Evolutionary conservation across 2,329 filamentous ascomycete species (phyloP).

Genomic region (Hymenoscyphus fructigenus): DNA sequence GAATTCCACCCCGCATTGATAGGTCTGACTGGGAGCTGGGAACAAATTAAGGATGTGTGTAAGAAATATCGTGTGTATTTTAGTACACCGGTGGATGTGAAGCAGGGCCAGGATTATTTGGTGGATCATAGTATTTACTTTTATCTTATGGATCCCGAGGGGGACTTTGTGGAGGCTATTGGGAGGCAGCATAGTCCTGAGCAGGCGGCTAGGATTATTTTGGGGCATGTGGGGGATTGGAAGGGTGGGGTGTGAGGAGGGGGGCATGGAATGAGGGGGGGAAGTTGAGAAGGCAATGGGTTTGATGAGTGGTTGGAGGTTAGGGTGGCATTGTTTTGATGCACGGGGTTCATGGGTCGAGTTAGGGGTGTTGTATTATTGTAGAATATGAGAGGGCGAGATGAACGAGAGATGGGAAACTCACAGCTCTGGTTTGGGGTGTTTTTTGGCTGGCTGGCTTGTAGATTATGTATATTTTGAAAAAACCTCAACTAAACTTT

Average conservation of each 20-base stretch:
- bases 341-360: no score
- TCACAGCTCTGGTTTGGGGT: no score
- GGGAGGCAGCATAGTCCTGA: slow-evolving; percentile 92
- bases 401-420: no score
- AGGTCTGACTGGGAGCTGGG: slow-evolving; percentile 89
- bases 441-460: no score
- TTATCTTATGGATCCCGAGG: slow-evolving; percentile 97
- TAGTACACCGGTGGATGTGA: slow-evolving; percentile 82
- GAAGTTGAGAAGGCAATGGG: not conserved
- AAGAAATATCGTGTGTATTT: slow-evolving; percentile 98
- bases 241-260: not conserved
- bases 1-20: slow-evolving; percentile 89
- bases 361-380: no score
- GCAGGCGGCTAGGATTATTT: slow-evolving; percentile 78
- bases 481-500: no score
- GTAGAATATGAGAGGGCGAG: no score
- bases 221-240: slow-evolving; percentile 82
- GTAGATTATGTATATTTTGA: no score
- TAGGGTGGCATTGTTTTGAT: no score
- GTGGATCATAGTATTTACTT: slow-evolving; percentile 99
- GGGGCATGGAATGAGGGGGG: not conserved
- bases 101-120: slow-evolving; percentile 92
- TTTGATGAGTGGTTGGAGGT: not conserved
- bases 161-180: slow-evolving; percentile 96
- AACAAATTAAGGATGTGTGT: slow-evolving; percentile 90